These are phyloP conservation scores for Pleurotus cornucopiae DNA, from an alignment of 768 basidiomycete genomes.

Conservation along the genomic window DNA sequence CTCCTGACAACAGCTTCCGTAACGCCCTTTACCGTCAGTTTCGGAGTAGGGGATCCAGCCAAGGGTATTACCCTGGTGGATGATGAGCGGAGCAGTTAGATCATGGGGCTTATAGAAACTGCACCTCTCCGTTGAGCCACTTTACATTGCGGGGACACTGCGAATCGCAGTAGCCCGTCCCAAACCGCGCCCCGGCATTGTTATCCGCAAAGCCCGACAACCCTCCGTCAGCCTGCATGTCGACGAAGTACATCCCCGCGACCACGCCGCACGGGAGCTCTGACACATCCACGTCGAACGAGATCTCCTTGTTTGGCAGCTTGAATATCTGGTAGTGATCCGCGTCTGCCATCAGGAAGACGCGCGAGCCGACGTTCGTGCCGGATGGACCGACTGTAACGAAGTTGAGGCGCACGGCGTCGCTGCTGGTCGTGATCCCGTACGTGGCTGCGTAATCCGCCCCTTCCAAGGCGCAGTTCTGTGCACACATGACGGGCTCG, in stretches of 20 bases:
- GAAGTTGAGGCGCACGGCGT: conserved; percentile 28
- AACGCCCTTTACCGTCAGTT: conserved; percentile 32
- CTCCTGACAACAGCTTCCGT: conserved; percentile 39
- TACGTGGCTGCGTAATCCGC: conserved; percentile 29
- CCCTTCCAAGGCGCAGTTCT: conserved; percentile 16
- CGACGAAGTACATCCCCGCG: conserved; percentile 20
- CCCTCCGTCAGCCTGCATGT: conserved; percentile 3
- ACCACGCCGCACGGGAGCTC: conserved; percentile 30
- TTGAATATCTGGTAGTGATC: conserved; percentile 30
- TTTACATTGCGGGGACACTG: conserved; percentile 44
- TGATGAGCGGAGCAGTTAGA: not conserved
- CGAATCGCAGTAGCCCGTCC: conserved; percentile 13
- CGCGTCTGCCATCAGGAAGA: not conserved
- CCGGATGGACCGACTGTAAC: conserved; percentile 17
- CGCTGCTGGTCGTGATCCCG: conserved; percentile 30
- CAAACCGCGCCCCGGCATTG: conserved; percentile 29
- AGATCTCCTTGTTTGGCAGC: conserved; percentile 54
- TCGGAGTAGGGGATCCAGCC: conserved; percentile 11
- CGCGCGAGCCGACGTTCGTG: conserved; percentile 12
- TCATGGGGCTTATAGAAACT: conserved; percentile 16
- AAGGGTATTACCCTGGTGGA: not conserved
- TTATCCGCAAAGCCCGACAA: not conserved
- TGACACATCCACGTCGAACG: conserved; percentile 58
- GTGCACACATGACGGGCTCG: conserved; percentile 8
- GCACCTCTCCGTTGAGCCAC: conserved; percentile 34